Percentiles rank a stretch among this genome's conserved stretches.
Conservation (phyloP, 169 alveolate genomes). For the Cryptosporidium canis region DNA sequence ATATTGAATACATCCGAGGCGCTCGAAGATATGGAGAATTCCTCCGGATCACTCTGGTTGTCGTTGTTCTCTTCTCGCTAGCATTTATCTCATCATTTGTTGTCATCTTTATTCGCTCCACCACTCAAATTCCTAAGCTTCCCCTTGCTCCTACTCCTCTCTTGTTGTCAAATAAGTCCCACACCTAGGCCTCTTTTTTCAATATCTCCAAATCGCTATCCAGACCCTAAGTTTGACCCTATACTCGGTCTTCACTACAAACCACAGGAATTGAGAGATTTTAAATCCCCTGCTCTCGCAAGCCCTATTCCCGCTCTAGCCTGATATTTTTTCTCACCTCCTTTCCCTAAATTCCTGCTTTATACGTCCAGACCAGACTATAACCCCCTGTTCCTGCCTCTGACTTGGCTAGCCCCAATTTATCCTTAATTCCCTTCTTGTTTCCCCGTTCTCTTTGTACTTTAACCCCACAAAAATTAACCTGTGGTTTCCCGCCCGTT, state of each 20-base stretch:
- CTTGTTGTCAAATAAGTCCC: background rate
- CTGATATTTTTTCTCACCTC: no score
- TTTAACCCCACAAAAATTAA: background rate
- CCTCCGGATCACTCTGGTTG: constrained; percentile 53
- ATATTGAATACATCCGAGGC: constrained; percentile 68
- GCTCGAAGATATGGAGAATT: constrained; percentile 68
- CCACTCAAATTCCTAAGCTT: background rate
- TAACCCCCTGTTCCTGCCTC: background rate
- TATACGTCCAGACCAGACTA: no score
- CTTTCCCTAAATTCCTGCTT: background rate
- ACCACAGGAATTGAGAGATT: no score
- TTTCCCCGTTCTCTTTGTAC: background rate
- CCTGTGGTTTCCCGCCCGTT: background rate
- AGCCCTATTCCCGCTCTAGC: no score
- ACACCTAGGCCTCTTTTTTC: no score
- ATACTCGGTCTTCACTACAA: no score
- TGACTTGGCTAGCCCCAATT: background rate
- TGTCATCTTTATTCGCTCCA: background rate
- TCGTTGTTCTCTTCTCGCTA: constrained; percentile 42
- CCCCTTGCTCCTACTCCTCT: background rate
- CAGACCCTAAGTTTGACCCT: no score
- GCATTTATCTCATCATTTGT: constrained; percentile 5
- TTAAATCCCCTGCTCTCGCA: no score
- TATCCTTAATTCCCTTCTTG: background rate
- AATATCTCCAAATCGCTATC: no score